These are phyloP conservation scores for Huntiella omanensis DNA, from an alignment of 2,329 filamentous ascomycete species.

Conservation along the genomic window DNA sequence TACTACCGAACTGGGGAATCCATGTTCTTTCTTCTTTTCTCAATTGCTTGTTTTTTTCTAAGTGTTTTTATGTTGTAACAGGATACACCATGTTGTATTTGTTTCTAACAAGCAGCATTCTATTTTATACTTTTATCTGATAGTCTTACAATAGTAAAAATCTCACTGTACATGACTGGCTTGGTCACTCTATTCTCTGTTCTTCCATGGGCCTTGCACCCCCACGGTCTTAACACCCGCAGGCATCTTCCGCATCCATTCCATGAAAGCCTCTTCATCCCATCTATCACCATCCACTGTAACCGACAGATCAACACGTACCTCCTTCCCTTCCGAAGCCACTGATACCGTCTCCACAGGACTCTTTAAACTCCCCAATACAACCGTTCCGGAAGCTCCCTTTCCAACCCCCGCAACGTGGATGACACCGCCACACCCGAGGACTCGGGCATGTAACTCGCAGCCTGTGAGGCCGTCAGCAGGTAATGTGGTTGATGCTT, in stretches of 20 bases:
- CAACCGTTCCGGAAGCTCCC: constrained; percentile 34
- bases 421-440: constrained; percentile 33
- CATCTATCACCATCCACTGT: constrained; percentile 31
- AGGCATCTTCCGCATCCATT: constrained; percentile 40
- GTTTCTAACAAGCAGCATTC: not conserved
- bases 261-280: constrained; percentile 34
- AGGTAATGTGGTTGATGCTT: constrained; percentile 25
- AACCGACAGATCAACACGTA: constrained; percentile 30
- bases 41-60: not conserved
- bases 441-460: constrained; percentile 34
- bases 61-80: not conserved
- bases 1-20: not conserved
- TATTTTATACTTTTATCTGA: not conserved
- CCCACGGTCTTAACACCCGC: constrained; percentile 36
- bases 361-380: constrained; percentile 31
- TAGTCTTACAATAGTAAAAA: not conserved
- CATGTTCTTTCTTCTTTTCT: not conserved
- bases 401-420: constrained; percentile 37
- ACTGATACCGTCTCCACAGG: constrained; percentile 20
- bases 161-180: not conserved
- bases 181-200: not conserved
- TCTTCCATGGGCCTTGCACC: constrained; percentile 30
- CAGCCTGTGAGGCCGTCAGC: constrained; percentile 28
- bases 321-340: too few species aligned
- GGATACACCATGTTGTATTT: too few species aligned